Conservation (phyloP, 2,329 filamentous ascomycete species). For the Zasmidium angulare region DNA sequence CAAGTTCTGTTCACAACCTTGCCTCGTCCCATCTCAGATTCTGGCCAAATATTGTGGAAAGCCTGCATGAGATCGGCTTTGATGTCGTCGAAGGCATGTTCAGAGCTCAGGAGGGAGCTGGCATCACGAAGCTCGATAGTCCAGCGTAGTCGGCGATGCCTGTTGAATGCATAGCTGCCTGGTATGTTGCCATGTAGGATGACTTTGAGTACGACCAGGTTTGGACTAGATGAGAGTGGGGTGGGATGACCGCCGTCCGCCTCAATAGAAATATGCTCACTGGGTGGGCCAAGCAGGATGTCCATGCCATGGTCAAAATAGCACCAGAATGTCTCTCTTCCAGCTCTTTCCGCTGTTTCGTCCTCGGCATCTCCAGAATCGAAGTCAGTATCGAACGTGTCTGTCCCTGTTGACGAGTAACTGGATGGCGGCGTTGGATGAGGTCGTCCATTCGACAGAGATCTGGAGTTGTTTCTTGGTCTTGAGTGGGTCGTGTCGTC, state of each 20-base stretch:
- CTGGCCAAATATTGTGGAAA: conserved; percentile 54
- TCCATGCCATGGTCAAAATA: conserved; percentile 97
- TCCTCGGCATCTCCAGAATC: conserved; percentile 53
- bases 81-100: conserved; percentile 71
- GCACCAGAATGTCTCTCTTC: conserved; percentile 77
- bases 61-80: conserved; percentile 46
- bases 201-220: conserved; percentile 85
- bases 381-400: conserved; percentile 46
- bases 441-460: conserved; percentile 25
- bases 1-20: conserved; percentile 40
- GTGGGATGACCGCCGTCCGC: conserved; percentile 12
- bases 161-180: conserved; percentile 94
- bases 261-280: conserved; percentile 30
- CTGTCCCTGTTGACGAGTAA: conserved; percentile 42
- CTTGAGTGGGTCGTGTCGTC: conserved; percentile 22
- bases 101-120: conserved; percentile 62
- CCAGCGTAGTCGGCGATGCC: conserved; percentile 88
- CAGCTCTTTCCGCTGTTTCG: conserved; percentile 59
- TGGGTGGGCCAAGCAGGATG: conserved; percentile 79
- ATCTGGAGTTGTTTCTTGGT: conserved; percentile 26
- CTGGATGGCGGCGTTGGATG: conserved; percentile 36
- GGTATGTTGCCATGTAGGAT: conserved; percentile 92
- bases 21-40: conserved; percentile 50
- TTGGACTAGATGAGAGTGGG: conserved; percentile 35
- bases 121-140: conserved; percentile 51